Evolutionary conservation across 768 basidiomycete genomes (phyloP).

Genomic region (Termitomyces sp.): DNA sequence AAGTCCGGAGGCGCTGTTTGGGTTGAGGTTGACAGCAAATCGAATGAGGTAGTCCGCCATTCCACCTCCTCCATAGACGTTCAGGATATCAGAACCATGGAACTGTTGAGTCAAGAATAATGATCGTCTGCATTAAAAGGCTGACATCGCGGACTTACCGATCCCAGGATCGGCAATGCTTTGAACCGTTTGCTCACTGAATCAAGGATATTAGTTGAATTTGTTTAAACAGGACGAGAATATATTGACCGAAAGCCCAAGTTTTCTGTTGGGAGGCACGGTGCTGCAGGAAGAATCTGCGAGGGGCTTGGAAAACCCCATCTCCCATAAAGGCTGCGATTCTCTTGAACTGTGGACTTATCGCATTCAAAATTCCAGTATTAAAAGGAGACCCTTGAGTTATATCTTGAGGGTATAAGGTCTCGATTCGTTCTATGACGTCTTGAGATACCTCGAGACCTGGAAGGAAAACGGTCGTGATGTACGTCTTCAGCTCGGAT

Average conservation of each 20-base stretch:
- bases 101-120: conserved; percentile 18
- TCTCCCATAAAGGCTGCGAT: conserved; percentile 48
- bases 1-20: conserved; percentile 31
- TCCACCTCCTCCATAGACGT: conserved; percentile 35
- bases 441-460: conserved; percentile 8
- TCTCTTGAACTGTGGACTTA: conserved; percentile 46
- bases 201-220: not conserved
- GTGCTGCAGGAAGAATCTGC: conserved; percentile 40
- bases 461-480: conserved; percentile 21
- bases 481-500: conserved; percentile 21
- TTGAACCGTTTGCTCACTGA: conserved; percentile 44
- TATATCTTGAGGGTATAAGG: conserved; percentile 33
- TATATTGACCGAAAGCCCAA: conserved; percentile 36
- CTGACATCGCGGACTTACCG: conserved; percentile 22
- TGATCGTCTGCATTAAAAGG: not conserved
- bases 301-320: conserved; percentile 42
- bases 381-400: conserved; percentile 43
- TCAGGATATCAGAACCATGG: conserved; percentile 37
- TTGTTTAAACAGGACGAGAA: not conserved
- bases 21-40: conserved; percentile 37
- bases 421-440: conserved; percentile 15
- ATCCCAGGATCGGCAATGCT: conserved; percentile 34
- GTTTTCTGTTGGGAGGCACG: conserved; percentile 33
- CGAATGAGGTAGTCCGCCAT: conserved; percentile 42
- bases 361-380: conserved; percentile 33